A percentile compares a stretch with the other conserved stretches of the same genome.
Evolutionary conservation across 257 asterid genomes (phyloP).

Genomic region (Dorcoceras hygrometricum): DNA sequence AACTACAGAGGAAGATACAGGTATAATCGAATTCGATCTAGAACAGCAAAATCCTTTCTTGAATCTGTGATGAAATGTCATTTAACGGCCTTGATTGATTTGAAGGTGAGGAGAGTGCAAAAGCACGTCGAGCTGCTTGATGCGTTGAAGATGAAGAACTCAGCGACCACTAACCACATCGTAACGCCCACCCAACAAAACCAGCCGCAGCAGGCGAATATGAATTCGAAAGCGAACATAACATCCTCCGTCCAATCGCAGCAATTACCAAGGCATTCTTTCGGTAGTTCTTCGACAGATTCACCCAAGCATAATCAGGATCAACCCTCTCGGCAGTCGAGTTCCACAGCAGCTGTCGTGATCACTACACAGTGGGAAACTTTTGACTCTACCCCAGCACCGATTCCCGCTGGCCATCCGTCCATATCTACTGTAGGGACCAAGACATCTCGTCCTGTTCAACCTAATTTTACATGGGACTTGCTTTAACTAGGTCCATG

Average conservation of each 20-base stretch:
- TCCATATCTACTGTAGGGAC: background rate
- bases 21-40: constrained; percentile 28
- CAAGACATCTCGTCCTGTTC: constrained; percentile 28
- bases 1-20: constrained; percentile 82
- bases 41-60: background rate
- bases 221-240: constrained; percentile 20
- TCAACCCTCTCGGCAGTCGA: constrained; percentile 41
- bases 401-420: constrained; percentile 26
- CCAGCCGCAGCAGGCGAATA: constrained; percentile 20
- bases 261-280: constrained; percentile 34
- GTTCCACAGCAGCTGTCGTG: constrained; percentile 57
- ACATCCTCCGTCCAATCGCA: constrained; percentile 30
- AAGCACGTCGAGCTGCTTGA: constrained; percentile 78
- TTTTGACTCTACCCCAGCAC: constrained; percentile 56
- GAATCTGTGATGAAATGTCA: constrained; percentile 1
- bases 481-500: constrained; percentile 45
- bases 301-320: constrained; percentile 35
- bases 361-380: constrained; percentile 95
- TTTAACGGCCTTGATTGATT: background rate
- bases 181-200: constrained; percentile 20
- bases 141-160: constrained; percentile 61
- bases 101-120: constrained; percentile 72
- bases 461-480: constrained; percentile 70
- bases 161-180: constrained; percentile 24
- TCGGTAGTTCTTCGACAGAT: constrained; percentile 33